Conservation (phyloP, 1,284 basidiomycete genomes). For the Apiotrichum mycotoxinovorans region DNA sequence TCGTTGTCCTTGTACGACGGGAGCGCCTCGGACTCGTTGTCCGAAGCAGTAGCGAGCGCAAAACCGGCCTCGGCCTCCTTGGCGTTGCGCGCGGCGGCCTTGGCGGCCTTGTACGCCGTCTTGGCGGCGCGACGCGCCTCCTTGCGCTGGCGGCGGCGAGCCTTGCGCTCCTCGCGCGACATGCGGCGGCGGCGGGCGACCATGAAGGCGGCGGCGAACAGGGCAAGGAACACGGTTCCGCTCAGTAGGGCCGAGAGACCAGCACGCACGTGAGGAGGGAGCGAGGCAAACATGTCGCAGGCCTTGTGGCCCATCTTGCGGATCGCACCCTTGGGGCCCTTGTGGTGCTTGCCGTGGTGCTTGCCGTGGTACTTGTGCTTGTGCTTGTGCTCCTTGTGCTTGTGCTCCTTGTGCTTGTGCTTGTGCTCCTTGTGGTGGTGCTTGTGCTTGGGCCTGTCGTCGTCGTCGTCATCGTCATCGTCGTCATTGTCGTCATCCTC, state of each 20-base stretch:
- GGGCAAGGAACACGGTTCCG: constrained; percentile 4
- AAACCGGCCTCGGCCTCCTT: constrained; percentile 52
- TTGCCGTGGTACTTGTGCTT: neutral
- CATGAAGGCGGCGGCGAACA: constrained; percentile 3
- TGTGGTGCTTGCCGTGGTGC: constrained; percentile 6
- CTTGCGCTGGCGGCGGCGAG: constrained; percentile 11
- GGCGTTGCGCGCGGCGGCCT: constrained; percentile 1
- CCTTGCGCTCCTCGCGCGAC: constrained; percentile 12
- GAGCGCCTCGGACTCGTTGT: constrained; percentile 5
- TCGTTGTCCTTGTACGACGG: constrained; percentile 15
- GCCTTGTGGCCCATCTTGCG: constrained; percentile 1
- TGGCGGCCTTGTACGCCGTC: constrained; percentile 7
- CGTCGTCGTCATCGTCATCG: neutral
- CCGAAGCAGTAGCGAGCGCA: neutral
- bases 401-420: neutral
- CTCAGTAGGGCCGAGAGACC: constrained; percentile 1
- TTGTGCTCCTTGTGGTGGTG: constrained; percentile 1
- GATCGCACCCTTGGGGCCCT: constrained; percentile 1
- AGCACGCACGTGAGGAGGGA: constrained; percentile 2
- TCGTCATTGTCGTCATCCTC: neutral
- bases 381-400: constrained; percentile 4
- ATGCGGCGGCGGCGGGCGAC: constrained; percentile 7
- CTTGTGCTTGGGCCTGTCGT: constrained; percentile 6
- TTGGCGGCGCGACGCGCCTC: constrained; percentile 14
- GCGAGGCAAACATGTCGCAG: constrained; percentile 5